phyloP scores from a whole-genome alignment of 1,139 yeast genomes.

The Scheffersomyces cryptocercus region DNA sequence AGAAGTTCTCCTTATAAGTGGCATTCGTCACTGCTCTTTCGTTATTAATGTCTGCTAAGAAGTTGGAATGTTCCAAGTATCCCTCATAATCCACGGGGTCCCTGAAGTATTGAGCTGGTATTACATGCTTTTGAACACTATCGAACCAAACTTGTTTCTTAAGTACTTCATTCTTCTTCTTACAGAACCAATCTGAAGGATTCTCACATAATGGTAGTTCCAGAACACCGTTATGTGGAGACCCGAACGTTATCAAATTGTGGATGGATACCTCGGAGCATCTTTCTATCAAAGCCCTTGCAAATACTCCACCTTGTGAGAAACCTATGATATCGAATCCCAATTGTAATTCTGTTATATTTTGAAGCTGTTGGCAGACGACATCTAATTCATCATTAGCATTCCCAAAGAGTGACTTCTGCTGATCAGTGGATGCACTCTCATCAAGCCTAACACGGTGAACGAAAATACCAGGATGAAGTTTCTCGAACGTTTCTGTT shows the following conservation, averaged over 20 bases:
- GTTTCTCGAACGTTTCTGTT: constrained; percentile 38
- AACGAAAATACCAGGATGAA: constrained; percentile 53
- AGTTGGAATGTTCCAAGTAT: constrained; percentile 52
- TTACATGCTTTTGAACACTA: constrained; percentile 55
- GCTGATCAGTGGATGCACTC: constrained; percentile 53
- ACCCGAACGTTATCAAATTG: constrained; percentile 71
- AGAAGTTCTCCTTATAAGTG: constrained; percentile 45
- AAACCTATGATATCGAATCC: constrained; percentile 81
- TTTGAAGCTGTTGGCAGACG: constrained; percentile 44
- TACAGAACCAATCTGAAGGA: constrained; percentile 61
- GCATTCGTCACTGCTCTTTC: constrained; percentile 39
- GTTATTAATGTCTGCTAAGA: constrained; percentile 67
- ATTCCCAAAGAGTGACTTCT: constrained; percentile 60
- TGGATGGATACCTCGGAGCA: constrained; percentile 52
- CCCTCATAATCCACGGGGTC: constrained; percentile 47
- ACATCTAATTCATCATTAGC: constrained; percentile 40
- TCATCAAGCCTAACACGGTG: constrained; percentile 54
- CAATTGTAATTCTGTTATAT: constrained; percentile 38
- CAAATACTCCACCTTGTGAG: constrained; percentile 79
- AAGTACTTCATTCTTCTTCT: constrained; percentile 52
- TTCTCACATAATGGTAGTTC: constrained; percentile 65
- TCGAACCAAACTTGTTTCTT: constrained; percentile 63
- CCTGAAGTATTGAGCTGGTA: constrained; percentile 79
- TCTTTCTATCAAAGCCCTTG: constrained; percentile 63
- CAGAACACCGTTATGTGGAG: constrained; percentile 78